phyloP scores from a whole-genome alignment of 2,329 filamentous ascomycete species.

The Seiridium cupressi region DNA sequence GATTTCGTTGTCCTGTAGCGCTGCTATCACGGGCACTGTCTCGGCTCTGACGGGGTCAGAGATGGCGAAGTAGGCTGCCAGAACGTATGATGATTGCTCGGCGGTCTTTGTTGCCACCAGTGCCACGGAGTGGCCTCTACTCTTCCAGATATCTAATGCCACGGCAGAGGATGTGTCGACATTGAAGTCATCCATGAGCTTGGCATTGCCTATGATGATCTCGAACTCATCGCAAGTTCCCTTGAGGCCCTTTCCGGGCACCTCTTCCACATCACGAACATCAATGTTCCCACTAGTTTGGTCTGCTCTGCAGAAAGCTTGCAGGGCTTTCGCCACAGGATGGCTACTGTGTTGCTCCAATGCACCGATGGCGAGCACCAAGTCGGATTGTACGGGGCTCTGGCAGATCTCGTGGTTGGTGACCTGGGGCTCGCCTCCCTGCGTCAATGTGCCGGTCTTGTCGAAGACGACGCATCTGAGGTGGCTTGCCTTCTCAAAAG shows the following conservation, averaged over 20 bases:
- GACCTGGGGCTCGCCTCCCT: constrained; percentile 69
- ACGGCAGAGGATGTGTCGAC: constrained; percentile 38
- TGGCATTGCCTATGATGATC: constrained; percentile 68
- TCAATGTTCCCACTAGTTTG: constrained; percentile 23
- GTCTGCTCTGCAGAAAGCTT: constrained; percentile 53
- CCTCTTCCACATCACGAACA: constrained; percentile 55
- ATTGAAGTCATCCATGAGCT: constrained; percentile 55
- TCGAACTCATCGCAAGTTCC: constrained; percentile 43
- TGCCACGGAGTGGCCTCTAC: constrained; percentile 62
- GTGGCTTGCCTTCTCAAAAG: constrained; percentile 79
- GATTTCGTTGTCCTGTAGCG: constrained; percentile 64
- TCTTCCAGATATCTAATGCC: constrained; percentile 56
- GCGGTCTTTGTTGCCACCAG: constrained; percentile 47
- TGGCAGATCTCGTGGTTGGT: constrained; percentile 50
- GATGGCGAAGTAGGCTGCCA: constrained; percentile 70
- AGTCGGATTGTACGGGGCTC: constrained; percentile 19
- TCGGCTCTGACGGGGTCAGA: constrained; percentile 80
- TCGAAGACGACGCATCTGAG: constrained; percentile 82
- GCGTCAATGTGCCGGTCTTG: constrained; percentile 82
- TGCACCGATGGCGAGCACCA: constrained; percentile 40
- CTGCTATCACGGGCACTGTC: constrained; percentile 60
- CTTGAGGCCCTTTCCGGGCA: constrained; percentile 69
- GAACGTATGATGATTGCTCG: constrained; percentile 35
- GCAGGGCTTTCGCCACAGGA: constrained; percentile 70
- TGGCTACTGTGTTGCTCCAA: constrained; percentile 74